These are phyloP conservation scores for Epichloe sibirici DNA, from an alignment of 2,329 filamentous ascomycete species.

Conservation along the genomic window DNA sequence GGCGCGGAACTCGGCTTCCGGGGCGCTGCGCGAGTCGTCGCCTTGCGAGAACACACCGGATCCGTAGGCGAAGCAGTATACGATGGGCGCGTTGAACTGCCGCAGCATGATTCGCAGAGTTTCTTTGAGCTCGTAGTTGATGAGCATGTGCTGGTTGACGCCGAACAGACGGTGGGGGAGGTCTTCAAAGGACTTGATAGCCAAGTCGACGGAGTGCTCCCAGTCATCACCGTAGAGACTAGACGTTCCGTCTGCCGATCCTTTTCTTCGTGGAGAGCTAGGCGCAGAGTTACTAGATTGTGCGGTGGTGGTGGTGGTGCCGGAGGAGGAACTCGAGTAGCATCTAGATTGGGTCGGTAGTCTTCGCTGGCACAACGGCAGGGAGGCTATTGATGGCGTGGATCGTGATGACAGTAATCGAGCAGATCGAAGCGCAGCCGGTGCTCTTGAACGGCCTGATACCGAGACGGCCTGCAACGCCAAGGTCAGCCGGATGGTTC, in stretches of 20 bases:
- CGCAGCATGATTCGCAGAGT: constrained; percentile 76
- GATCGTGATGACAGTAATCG: constrained; percentile 7
- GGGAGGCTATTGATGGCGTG: constrained; percentile 3
- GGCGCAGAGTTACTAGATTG: constrained; percentile 8
- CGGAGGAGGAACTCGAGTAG: constrained; percentile 1
- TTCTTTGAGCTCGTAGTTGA: constrained; percentile 93
- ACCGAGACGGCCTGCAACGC: constrained; percentile 5
- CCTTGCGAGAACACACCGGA: constrained; percentile 87
- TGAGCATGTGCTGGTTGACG: constrained; percentile 90
- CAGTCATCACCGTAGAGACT: constrained; percentile 29
- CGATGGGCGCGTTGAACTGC: constrained; percentile 84
- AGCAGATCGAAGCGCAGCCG: constrained; percentile 11
- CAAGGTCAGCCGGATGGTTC: not conserved
- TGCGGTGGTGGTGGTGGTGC: not conserved
- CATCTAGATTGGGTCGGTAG: constrained; percentile 4
- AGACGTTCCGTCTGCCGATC: constrained; percentile 19
- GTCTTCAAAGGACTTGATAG: constrained; percentile 32
- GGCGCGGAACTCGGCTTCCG: constrained; percentile 44
- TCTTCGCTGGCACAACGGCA: constrained; percentile 4
- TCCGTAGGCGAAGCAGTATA: constrained; percentile 94
- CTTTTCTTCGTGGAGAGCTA: constrained; percentile 7
- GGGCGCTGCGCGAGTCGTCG: constrained; percentile 37
- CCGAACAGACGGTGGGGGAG: constrained; percentile 54
- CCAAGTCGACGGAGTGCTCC: constrained; percentile 30
- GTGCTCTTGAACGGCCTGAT: constrained; percentile 8